Evolutionary conservation across 2,329 filamentous ascomycete species (phyloP), one percentile per base, ranked within the genome.

Genomic region (Penicillium nordicum): DNA sequence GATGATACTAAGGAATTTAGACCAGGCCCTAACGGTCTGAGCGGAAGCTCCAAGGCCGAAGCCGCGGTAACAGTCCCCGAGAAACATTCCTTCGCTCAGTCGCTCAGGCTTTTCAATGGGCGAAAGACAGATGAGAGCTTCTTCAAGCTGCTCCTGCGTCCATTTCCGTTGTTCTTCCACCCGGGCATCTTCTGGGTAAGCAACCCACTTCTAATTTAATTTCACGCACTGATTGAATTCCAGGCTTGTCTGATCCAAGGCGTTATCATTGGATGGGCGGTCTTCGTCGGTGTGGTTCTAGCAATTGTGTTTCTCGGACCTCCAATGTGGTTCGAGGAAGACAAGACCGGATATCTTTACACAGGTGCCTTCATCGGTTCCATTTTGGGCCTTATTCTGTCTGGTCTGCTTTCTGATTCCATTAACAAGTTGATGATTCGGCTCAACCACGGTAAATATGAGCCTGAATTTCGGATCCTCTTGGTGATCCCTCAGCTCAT

Each of bases 231-330:
- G 42, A 63, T 55, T 36, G 29, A n/a, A 18, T 4, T 30, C 30
- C 12, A 76, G 75, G 81, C 82, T 16, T 85, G 83, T 66, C 79
- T 97, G 4, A 90, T 92, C 48, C 92, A 96, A 79, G 92, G 92
- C 16, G 85, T 89, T 5, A 84, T 96, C 69, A 96, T 97, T 67
- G 93, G 92, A 62, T 97, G 93, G 92, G 96, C 92, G 1, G 90
- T 97, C 16, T 90, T 97, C 69, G 93, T 96, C 62, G 89, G 90
- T 55, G 88, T 94, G 58, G 85, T 94, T 63, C 78, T 95, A 44
- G 88, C 87, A n/a, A 84, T 87, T 57, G 87, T 95, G 63, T 93
- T 94, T 76, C 82, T 95, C 45, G 87, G 88, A 2, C 87, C 88
- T 2, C 90, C 90, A 0, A 83, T 92, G 40, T 94, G 86, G 79